Conservation (phyloP, 2,329 filamentous ascomycete genomes). For the Pestalotiopsis sp. region DNA sequence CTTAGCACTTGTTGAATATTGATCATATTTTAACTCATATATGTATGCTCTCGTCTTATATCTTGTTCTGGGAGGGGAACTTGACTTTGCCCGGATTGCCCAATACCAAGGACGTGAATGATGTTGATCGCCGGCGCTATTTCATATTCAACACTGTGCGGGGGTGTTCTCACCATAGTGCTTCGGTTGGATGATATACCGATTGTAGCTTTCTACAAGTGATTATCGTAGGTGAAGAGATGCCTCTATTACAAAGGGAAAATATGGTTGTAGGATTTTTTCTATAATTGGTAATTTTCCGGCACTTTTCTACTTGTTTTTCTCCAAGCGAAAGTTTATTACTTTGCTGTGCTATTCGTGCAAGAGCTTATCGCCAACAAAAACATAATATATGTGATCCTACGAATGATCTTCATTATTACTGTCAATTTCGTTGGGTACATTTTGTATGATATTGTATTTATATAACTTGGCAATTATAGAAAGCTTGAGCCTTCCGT, state of each 20-base stretch:
- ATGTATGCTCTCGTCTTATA: not conserved
- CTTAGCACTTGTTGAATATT: not conserved
- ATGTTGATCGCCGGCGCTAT: slow-evolving; percentile 15
- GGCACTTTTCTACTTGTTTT: too few relatives aligned
- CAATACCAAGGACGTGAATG: slow-evolving; percentile 4
- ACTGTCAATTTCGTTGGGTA: too few relatives aligned
- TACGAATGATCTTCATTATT: too few relatives aligned
- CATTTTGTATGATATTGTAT: too few relatives aligned
- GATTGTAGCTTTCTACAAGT: not conserved
- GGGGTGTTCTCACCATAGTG: slow-evolving; percentile 15
- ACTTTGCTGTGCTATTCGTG: too few relatives aligned
- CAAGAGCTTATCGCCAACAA: too few relatives aligned
- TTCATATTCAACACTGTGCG: slow-evolving; percentile 19
- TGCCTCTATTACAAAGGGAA: not conserved
- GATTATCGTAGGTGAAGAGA: not conserved
- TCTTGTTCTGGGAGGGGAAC: slow-evolving; percentile 13
- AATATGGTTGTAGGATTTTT: not conserved
- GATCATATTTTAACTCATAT: not conserved
- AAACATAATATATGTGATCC: too few relatives aligned
- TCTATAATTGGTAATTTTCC: too few relatives aligned
- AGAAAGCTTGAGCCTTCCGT: too few relatives aligned
- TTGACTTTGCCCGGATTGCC: slow-evolving; percentile 19
- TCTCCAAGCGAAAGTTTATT: too few relatives aligned
- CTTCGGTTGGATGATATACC: slow-evolving; percentile 18
- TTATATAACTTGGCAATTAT: too few relatives aligned